Evolutionary conservation across 129 eudicot genomes (phyloP).

Genomic region (Chrysanthemum seticuspe): DNA sequence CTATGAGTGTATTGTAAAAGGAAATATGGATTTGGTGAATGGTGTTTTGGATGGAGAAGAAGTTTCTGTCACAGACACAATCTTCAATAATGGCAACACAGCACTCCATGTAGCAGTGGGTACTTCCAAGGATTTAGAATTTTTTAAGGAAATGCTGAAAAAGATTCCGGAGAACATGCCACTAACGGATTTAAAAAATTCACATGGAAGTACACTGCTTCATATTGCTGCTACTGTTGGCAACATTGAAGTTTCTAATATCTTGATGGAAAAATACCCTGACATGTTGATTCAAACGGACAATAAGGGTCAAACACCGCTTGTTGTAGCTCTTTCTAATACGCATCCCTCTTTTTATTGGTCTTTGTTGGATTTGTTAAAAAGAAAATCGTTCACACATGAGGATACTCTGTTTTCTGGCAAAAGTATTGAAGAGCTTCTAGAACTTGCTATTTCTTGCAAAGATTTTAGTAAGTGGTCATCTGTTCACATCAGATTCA

Average conservation of each 20-base stretch:
- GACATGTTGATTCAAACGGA: background rate
- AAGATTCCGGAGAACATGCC: background rate
- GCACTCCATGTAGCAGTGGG: constrained; percentile 17
- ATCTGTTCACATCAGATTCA: background rate
- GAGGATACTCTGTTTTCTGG: background rate
- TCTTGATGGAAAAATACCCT: background rate
- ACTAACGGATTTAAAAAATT: background rate
- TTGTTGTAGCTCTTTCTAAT: constrained; percentile 5
- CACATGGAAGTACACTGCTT: constrained; percentile 17
- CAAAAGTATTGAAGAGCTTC: background rate
- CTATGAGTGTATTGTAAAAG: too few species aligned
- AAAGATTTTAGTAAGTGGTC: constrained; percentile 2
- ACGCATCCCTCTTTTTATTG: background rate
- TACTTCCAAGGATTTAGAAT: background rate
- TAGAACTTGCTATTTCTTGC: background rate
- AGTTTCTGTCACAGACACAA: background rate
- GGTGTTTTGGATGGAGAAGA: background rate
- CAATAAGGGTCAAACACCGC: constrained; percentile 5
- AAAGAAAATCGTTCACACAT: too few species aligned
- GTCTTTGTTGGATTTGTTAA: background rate
- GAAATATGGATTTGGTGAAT: background rate
- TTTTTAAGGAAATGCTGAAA: background rate
- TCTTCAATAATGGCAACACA: constrained; percentile 12
- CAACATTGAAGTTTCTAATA: constrained; percentile 5
- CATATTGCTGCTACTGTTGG: constrained; percentile 27